A percentile compares a stretch with the other conserved stretches of the same genome.
These are phyloP conservation scores for Turritis glabra DNA, from an alignment of 345 rosid genomes.

Conservation along the genomic window DNA sequence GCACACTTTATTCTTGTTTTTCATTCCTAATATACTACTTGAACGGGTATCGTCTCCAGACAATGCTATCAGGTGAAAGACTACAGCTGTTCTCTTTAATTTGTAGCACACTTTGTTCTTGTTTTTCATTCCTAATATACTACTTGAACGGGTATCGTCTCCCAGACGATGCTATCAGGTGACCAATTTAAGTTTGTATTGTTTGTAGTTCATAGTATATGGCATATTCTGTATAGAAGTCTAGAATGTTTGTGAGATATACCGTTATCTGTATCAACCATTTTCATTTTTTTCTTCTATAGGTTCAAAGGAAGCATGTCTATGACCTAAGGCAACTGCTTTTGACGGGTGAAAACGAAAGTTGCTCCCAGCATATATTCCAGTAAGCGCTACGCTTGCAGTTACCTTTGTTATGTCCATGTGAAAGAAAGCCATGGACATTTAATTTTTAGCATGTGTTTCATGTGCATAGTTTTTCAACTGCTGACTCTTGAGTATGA, in stretches of 20 bases:
- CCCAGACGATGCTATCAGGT: background rate
- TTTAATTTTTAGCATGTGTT: slow-evolving; percentile 17
- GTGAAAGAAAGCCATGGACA: background rate
- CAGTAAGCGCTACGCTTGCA: slow-evolving; percentile 53
- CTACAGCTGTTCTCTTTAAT: slow-evolving; percentile 1
- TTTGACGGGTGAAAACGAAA: slow-evolving; percentile 77
- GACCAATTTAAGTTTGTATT: background rate
- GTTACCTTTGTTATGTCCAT: slow-evolving; percentile 13
- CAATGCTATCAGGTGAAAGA: too few species aligned
- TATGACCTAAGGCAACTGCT: slow-evolving; percentile 84
- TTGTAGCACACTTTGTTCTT: background rate
- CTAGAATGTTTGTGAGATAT: background rate
- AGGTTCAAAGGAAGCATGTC: slow-evolving; percentile 99
- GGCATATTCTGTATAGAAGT: slow-evolving; percentile 4
- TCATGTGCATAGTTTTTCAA: background rate
- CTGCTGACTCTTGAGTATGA: slow-evolving; percentile 5
- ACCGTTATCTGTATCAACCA: slow-evolving; percentile 14
- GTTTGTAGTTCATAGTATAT: slow-evolving; percentile 6
- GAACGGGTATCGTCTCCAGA: background rate
- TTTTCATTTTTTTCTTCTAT: slow-evolving; percentile 25
- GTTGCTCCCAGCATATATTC: slow-evolving; percentile 80
- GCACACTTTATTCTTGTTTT: background rate
- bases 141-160: background rate
- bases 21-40: background rate
- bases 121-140: background rate